phyloP scores from a whole-genome alignment of 2,329 filamentous ascomycete species.

The Fusarium avenaceum region DNA sequence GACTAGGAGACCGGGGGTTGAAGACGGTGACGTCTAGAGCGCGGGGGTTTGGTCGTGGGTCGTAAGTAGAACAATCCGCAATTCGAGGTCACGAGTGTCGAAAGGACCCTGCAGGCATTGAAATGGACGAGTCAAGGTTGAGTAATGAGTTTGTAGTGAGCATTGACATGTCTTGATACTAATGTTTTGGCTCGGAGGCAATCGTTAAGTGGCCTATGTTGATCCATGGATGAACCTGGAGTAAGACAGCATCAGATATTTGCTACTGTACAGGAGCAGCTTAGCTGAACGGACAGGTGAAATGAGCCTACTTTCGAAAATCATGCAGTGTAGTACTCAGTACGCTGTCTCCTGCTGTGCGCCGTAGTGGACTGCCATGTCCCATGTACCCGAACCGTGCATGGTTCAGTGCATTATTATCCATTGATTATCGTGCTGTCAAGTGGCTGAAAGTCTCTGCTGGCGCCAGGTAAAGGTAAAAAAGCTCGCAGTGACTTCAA shows the following conservation, averaged over 20 bases:
- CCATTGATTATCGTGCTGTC: slow-evolving; percentile 3
- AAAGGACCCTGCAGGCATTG: slow-evolving; percentile 21
- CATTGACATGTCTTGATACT: slow-evolving; percentile 22
- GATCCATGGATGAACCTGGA: slow-evolving; percentile 12
- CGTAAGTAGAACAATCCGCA: slow-evolving; percentile 18
- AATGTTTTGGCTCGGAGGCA: slow-evolving; percentile 2
- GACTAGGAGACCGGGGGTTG: slow-evolving; percentile 21
- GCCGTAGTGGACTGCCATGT: slow-evolving; percentile 19
- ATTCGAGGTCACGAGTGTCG: slow-evolving; percentile 42
- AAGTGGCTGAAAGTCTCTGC: slow-evolving; percentile 41
- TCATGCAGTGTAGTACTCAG: slow-evolving; percentile 26
- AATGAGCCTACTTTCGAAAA: slow-evolving; percentile 1
- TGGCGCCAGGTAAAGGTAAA: slow-evolving; percentile 16
- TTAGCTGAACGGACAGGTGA: slow-evolving; percentile 8
- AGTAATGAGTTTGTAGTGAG: slow-evolving; percentile 16
- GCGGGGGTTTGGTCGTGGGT: slow-evolving; percentile 34
- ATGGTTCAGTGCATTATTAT: slow-evolving; percentile 23
- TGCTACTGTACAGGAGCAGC: slow-evolving; percentile 24
- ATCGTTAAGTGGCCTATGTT: slow-evolving; percentile 1
- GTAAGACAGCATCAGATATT: slow-evolving; percentile 22
- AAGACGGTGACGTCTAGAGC: slow-evolving; percentile 45
- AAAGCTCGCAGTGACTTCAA: slow-evolving; percentile 13
- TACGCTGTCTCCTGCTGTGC: slow-evolving; percentile 24
- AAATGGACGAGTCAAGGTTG: slow-evolving; percentile 19
- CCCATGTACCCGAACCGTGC: slow-evolving; percentile 23